Base-by-base conservation (phyloP, 768 basidiomycete genomes). In the Collybia sp. region DNA sequence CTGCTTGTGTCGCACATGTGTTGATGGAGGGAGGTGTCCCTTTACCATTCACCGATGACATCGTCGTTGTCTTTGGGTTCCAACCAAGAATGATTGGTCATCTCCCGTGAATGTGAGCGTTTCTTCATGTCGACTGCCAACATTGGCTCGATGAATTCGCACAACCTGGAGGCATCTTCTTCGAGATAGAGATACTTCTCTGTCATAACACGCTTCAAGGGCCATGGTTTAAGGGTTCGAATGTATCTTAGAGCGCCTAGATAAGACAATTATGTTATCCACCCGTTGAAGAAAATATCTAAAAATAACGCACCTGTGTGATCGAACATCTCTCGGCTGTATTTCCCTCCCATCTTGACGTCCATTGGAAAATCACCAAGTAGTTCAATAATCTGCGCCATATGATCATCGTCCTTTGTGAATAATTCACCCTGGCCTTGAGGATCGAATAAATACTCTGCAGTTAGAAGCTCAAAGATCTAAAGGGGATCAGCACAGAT, bases 331-430 rank as follows among this genome's bases (percentile, higher is more conserved):
- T 95, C 90, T 44, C 84, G 76, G 53, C 85, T 87, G 62, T 85
- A 93, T 57, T 82, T 85, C 30, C 93, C 93, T 18, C 83, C 83
- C 76, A 86, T 81, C 68, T 90, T 93, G 37, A 85, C 73, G 41
- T 81, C 77, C 19, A 82, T 57, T 12, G 80, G 67, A 50, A 85
- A 81, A 65, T 93, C 88, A 30, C 93, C 93, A 48, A 94, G 67
- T 9, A 96, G 72, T 69, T 96, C 93, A 46, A 94, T 85, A 50
- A 95, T 90, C 68, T 94, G 93, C 31, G 93, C 93, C 77, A 94
- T 82, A 56, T 96, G 93, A 62, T 97, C 95, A 58, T 94, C 93
- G 63, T 96, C 93, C 65, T 93, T 93, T 48, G 82, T 84, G 58
- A 91, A 94, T 39, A 88, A 66, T 53, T 85, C 83, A 18, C 82